Evolutionary conservation across 805 yeast species (phyloP).

Genomic region (Gaillardinia entomophila): DNA sequence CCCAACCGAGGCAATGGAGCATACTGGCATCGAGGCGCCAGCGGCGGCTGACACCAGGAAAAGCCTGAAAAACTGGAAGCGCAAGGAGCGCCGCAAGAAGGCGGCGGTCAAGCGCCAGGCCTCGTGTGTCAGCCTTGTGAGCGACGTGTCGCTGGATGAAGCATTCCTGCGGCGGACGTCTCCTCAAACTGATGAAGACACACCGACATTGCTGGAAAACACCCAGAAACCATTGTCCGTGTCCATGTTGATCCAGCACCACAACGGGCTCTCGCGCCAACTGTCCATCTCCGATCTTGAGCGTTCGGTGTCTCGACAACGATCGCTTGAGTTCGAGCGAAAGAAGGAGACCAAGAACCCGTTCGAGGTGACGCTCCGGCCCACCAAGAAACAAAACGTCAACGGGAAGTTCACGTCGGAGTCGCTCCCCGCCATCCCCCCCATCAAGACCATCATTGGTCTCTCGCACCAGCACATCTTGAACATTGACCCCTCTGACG

Average conservation of each 20-base stretch:
- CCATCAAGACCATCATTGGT: constrained; percentile 33
- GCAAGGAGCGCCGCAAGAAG: constrained; percentile 11
- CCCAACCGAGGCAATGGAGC: no score
- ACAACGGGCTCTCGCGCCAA: not conserved
- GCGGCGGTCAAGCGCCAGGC: constrained; percentile 1
- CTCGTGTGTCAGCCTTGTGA: not conserved
- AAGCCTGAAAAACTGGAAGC: constrained; percentile 9
- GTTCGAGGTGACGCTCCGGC: constrained; percentile 19
- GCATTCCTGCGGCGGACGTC: constrained; percentile 2
- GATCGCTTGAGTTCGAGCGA: constrained; percentile 1
- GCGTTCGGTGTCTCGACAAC: constrained; percentile 1
- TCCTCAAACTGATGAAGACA: constrained; percentile 1
- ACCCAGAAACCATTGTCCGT: not conserved
- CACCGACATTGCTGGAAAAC: not conserved
- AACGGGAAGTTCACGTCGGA: constrained; percentile 17
- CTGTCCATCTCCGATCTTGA: constrained; percentile 1
- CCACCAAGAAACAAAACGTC: constrained; percentile 14
- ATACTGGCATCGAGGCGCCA: no score
- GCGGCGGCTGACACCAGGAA: no score
- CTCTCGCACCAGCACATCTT: constrained; percentile 29
- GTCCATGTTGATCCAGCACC: not conserved
- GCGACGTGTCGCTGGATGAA: constrained; percentile 1
- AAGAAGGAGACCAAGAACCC: constrained; percentile 7
- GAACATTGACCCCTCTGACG: constrained; percentile 25
- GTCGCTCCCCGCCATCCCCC: constrained; percentile 24